Percentiles rank a stretch among this genome's conserved stretches.
Conservation (phyloP, 192 early-diverging fungal genomes). For the Linnemannia schmuckeri region DNA sequence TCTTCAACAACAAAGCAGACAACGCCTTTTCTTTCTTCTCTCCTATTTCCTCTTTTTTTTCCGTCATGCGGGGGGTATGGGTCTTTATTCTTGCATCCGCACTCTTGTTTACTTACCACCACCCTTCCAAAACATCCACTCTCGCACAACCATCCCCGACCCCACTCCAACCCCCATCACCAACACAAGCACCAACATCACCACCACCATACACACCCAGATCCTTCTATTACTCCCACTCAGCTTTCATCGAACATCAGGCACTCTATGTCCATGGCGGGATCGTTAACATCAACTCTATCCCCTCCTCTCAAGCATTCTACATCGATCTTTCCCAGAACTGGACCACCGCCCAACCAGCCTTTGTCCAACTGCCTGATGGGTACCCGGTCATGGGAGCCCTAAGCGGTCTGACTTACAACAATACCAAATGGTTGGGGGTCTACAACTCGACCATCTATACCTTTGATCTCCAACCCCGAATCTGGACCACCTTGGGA, state of each 20-base stretch:
- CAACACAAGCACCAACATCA: no score
- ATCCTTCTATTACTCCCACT: not conserved
- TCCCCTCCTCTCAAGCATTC: constrained; percentile 11
- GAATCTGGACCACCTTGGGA: not conserved
- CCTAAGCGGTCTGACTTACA: not conserved
- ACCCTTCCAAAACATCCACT: not conserved
- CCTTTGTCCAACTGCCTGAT: not conserved
- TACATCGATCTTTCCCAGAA: constrained; percentile 21
- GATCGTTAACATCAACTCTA: not conserved
- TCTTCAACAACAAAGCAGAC: not conserved
- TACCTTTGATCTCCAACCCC: not conserved
- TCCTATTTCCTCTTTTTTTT: not conserved
- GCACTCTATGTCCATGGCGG: constrained; percentile 21
- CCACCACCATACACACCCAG: not conserved
- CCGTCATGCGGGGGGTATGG: not conserved
- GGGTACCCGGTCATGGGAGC: not conserved
- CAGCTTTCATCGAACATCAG: constrained; percentile 7
- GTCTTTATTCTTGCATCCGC: not conserved
- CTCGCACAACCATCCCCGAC: not conserved
- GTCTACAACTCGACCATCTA: not conserved
- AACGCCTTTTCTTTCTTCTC: not conserved
- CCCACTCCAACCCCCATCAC: no score
- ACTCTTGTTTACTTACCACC: not conserved
- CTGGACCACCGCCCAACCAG: constrained; percentile 14
- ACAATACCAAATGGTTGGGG: constrained; percentile 12